These are phyloP conservation scores for Aspergillus sp. DNA, from an alignment of 2,329 filamentous ascomycete genomes.

Conservation along the genomic window DNA sequence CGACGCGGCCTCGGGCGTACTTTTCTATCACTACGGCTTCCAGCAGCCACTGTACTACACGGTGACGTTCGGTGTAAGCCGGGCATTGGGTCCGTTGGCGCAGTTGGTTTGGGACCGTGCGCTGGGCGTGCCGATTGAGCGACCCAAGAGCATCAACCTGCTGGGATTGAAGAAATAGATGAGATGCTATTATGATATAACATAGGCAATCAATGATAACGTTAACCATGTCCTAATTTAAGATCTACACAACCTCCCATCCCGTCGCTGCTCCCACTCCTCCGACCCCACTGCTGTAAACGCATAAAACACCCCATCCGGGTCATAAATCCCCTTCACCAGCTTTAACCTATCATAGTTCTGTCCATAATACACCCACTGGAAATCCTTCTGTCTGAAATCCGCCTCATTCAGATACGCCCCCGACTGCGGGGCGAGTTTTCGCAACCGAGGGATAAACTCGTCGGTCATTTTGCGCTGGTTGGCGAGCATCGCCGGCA, in stretches of 20 bases:
- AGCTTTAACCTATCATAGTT: conserved; percentile 30
- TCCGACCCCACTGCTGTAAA: conserved; percentile 46
- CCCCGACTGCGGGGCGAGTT: conserved; percentile 30
- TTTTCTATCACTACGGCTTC: conserved; percentile 98
- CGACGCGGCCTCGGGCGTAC: conserved; percentile 81
- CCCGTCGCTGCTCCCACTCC: conserved; percentile 31
- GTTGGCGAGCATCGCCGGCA: conserved; percentile 23
- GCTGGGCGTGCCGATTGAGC: conserved; percentile 87
- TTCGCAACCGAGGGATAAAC: conserved; percentile 29
- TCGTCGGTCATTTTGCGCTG: conserved; percentile 34
- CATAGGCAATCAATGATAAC: not conserved
- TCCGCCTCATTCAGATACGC: conserved; percentile 39
- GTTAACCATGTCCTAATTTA: not conserved
- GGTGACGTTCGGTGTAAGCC: conserved; percentile 58
- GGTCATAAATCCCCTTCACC: conserved; percentile 39
- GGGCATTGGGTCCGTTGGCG: conserved; percentile 74
- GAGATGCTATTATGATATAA: not conserved
- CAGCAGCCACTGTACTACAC: conserved; percentile 93
- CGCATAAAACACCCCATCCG: conserved; percentile 33
- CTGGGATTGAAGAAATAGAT: conserved; percentile 64
- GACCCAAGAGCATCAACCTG: conserved; percentile 95
- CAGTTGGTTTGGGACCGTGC: conserved; percentile 96
- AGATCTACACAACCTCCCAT: conserved; percentile 34
- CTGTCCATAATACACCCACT: conserved; percentile 35
- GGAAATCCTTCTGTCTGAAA: conserved; percentile 34